phyloP scores from a whole-genome alignment of 495 filamentous ascomycete genomes.

The Penicillium canariense region DNA sequence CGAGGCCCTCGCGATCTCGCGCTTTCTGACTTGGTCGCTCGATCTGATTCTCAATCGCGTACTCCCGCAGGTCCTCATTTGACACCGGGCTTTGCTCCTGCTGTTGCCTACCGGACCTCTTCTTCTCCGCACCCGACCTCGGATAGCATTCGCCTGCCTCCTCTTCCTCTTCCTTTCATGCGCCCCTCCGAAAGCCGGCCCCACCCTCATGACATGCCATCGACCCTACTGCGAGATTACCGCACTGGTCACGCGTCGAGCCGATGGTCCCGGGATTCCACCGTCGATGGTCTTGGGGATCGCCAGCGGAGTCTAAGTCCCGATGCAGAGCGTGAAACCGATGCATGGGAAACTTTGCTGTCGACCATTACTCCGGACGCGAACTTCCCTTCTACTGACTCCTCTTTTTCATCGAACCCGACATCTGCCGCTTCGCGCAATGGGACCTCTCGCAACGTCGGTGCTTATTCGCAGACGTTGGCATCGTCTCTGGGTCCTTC shows the following conservation, averaged over 20 bases:
- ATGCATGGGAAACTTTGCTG: slow-evolving; percentile 75
- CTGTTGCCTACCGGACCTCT: slow-evolving; percentile 33
- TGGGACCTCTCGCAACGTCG: slow-evolving; percentile 35
- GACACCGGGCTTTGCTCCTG: slow-evolving; percentile 49
- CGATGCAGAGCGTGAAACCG: slow-evolving; percentile 53
- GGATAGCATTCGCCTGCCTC: slow-evolving; percentile 24
- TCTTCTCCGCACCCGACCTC: slow-evolving; percentile 24
- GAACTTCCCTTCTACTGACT: slow-evolving; percentile 72
- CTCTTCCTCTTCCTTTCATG: slow-evolving; percentile 13
- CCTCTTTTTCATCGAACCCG: slow-evolving; percentile 71
- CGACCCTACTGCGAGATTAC: slow-evolving; percentile 14
- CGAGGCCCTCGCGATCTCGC: slow-evolving; percentile 33
- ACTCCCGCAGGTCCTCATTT: slow-evolving; percentile 13
- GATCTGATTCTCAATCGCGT: slow-evolving; percentile 11
- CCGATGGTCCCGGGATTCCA: slow-evolving; percentile 21
- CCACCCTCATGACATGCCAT: slow-evolving; percentile 10
- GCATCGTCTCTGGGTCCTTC: slow-evolving; percentile 23
- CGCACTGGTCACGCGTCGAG: slow-evolving; percentile 25
- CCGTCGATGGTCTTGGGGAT: slow-evolving; percentile 75
- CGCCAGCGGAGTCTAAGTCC: slow-evolving; percentile 79
- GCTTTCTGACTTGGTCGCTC: slow-evolving; percentile 25
- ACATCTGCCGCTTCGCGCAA: slow-evolving; percentile 28
- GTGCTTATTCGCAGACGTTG: slow-evolving; percentile 32
- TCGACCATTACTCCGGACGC: slow-evolving; percentile 78
- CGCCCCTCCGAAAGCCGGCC: slow-evolving; percentile 21